phyloP scores from a whole-genome alignment of 208 protist genomes.

The Trypanosomatidae sp. region DNA sequence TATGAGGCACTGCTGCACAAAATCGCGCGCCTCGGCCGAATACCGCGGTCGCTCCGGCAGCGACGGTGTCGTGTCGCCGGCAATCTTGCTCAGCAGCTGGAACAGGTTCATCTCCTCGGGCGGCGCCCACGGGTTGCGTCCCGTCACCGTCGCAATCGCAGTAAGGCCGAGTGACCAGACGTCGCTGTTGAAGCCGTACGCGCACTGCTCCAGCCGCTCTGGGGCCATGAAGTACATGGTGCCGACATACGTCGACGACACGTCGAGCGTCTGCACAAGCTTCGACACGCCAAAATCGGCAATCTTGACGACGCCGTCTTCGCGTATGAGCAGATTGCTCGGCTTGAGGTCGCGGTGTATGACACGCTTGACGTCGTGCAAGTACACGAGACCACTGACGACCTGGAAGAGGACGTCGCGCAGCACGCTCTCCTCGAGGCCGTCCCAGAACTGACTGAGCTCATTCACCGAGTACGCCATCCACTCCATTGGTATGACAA shows the following conservation, averaged over 20 bases:
- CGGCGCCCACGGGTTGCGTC: slow-evolving; percentile 77
- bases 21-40: slow-evolving; percentile 55
- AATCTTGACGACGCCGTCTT: slow-evolving; percentile 82
- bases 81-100: slow-evolving; percentile 66
- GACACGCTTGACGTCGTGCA: slow-evolving; percentile 76
- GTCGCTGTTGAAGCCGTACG: slow-evolving; percentile 88
- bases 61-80: slow-evolving; percentile 54
- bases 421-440: slow-evolving; percentile 65
- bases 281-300: slow-evolving; percentile 91
- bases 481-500: slow-evolving; percentile 87
- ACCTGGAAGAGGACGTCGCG: slow-evolving; percentile 81
- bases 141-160: slow-evolving; percentile 67
- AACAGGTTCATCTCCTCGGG: slow-evolving; percentile 84
- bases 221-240: slow-evolving; percentile 93
- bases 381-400: slow-evolving; percentile 66
- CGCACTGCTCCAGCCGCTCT: slow-evolving; percentile 78
- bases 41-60: slow-evolving; percentile 46
- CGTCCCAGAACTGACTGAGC: slow-evolving; percentile 65
- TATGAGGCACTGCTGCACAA: slow-evolving; percentile 55
- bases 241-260: slow-evolving; percentile 87
- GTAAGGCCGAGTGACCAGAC: slow-evolving; percentile 89
- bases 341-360: slow-evolving; percentile 96
- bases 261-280: slow-evolving; percentile 73
- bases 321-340: slow-evolving; percentile 94
- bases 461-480: slow-evolving; percentile 84